phyloP scores from a whole-genome alignment of 2,329 filamentous ascomycete genomes.

The Emergomyces pasteurianus region DNA sequence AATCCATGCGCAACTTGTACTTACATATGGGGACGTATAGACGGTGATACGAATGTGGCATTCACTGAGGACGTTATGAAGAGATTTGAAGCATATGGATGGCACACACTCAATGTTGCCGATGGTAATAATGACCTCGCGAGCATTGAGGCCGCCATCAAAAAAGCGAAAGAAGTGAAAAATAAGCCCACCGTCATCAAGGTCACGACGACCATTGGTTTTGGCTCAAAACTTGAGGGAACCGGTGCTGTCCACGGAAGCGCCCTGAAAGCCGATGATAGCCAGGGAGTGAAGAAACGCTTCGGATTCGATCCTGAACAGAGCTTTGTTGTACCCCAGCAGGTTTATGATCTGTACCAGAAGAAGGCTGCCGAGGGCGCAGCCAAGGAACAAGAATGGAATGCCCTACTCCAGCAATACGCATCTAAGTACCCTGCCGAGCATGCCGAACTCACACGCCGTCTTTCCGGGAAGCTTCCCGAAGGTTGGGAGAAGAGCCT shows the following conservation, averaged over 20 bases:
- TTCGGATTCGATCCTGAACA: slow-evolving; percentile 94
- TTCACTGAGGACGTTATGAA: slow-evolving; percentile 96
- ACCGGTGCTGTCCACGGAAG: slow-evolving; percentile 94
- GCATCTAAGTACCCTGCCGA: slow-evolving; percentile 62
- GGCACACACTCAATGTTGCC: slow-evolving; percentile 75
- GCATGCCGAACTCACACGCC: slow-evolving; percentile 68
- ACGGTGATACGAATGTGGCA: slow-evolving; percentile 88
- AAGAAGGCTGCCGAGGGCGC: slow-evolving; percentile 78
- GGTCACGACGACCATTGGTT: slow-evolving; percentile 94
- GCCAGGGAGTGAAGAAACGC: slow-evolving; percentile 83
- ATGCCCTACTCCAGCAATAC: slow-evolving; percentile 84
- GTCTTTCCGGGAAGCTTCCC: slow-evolving; percentile 70
- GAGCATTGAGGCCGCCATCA: slow-evolving; percentile 77
- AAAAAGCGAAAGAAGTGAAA: slow-evolving; percentile 72
- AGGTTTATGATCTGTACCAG: slow-evolving; percentile 84
- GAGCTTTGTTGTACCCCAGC: slow-evolving; percentile 83
- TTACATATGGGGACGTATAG: slow-evolving; percentile 31
- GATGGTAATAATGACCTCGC: slow-evolving; percentile 84
- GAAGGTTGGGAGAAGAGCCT: slow-evolving; percentile 94
- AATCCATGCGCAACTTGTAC: background rate
- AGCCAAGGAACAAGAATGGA: slow-evolving; percentile 87
- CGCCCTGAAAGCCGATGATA: slow-evolving; percentile 87
- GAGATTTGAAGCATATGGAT: slow-evolving; percentile 94
- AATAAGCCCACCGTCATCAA: slow-evolving; percentile 97
- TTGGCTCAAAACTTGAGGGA: slow-evolving; percentile 83